These are phyloP conservation scores for Mallotus repandus DNA, from an alignment of 441 rosid species.

Conservation along the genomic window DNA sequence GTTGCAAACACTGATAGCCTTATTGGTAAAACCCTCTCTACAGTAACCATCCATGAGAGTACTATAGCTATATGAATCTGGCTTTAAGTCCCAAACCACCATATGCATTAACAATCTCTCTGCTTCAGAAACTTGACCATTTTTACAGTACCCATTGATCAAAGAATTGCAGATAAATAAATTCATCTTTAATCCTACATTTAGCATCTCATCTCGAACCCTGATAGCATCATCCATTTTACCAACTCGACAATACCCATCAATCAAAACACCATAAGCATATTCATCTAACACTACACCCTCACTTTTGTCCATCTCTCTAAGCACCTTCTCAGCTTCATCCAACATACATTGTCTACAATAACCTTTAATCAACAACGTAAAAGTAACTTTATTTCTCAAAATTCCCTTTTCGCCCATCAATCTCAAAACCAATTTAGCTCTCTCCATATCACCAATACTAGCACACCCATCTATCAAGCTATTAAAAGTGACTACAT, in stretches of 20 bases:
- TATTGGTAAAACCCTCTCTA: constrained; percentile 43
- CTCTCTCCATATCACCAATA: constrained; percentile 58
- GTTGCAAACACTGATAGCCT: constrained; percentile 64
- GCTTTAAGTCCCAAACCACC: constrained; percentile 60
- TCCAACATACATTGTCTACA: constrained; percentile 51
- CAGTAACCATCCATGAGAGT: constrained; percentile 80
- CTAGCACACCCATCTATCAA: constrained; percentile 72
- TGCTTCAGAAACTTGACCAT: constrained; percentile 49
- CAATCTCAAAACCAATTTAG: constrained; percentile 38
- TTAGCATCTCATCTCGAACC: constrained; percentile 59
- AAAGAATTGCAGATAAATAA: constrained; percentile 66
- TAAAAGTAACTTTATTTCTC: constrained; percentile 52
- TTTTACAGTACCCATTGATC: constrained; percentile 77
- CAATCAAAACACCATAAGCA: constrained; percentile 66
- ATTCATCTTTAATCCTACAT: constrained; percentile 59
- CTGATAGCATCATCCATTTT: constrained; percentile 57
- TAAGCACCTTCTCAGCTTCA: constrained; percentile 62
- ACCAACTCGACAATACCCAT: constrained; percentile 70
- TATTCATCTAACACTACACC: constrained; percentile 49
- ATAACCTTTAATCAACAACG: constrained; percentile 61
- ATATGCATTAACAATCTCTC: constrained; percentile 40
- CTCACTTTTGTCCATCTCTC: constrained; percentile 39
- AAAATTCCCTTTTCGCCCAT: constrained; percentile 54
- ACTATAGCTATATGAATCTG: constrained; percentile 71
- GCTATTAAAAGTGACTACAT: constrained; percentile 68